A percentile compares a stretch with the other conserved stretches of the same genome.
Evolutionary conservation across 208 protist species (phyloP).

Genomic region (Leishmania aethiopica): DNA sequence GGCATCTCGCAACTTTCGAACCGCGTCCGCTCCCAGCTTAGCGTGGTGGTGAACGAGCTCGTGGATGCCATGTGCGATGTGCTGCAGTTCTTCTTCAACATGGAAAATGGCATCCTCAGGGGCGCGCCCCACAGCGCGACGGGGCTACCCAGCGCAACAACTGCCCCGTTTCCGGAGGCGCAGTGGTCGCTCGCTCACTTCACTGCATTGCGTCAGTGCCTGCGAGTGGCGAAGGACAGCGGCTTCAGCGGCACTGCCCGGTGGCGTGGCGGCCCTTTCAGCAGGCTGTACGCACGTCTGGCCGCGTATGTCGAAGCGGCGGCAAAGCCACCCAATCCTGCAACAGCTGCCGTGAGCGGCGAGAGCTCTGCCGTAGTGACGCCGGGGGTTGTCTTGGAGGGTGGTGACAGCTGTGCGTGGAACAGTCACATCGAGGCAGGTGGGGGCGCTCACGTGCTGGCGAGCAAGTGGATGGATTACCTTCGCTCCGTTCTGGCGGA

Average conservation of each 20-base stretch:
- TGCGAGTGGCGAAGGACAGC: constrained; percentile 29
- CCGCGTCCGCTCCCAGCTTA: constrained; percentile 35
- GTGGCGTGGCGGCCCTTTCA: constrained; percentile 41
- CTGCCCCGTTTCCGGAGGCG: constrained; percentile 4
- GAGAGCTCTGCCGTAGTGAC: not conserved
- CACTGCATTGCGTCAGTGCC: constrained; percentile 7
- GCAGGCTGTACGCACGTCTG: constrained; percentile 8
- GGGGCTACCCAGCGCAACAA: not conserved
- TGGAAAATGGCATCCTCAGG: not conserved
- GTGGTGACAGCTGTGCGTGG: not conserved
- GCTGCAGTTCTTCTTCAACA: constrained; percentile 18
- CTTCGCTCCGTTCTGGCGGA: constrained; percentile 6
- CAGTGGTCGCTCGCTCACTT: constrained; percentile 12
- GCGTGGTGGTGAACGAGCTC: constrained; percentile 35
- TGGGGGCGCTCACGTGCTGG: constrained; percentile 18
- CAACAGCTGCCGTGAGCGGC: not conserved
- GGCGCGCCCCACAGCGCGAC: not conserved
- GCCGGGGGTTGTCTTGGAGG: not conserved
- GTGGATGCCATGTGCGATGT: constrained; percentile 48
- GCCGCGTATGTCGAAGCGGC: constrained; percentile 6
- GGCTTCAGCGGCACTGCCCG: constrained; percentile 40
- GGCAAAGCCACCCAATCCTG: not conserved
- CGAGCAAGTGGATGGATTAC: constrained; percentile 18
- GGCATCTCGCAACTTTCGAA: constrained; percentile 34
- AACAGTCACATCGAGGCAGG: not conserved